Conservation (phyloP, 768 basidiomycete genomes). For the Russula vinacea region DNA sequence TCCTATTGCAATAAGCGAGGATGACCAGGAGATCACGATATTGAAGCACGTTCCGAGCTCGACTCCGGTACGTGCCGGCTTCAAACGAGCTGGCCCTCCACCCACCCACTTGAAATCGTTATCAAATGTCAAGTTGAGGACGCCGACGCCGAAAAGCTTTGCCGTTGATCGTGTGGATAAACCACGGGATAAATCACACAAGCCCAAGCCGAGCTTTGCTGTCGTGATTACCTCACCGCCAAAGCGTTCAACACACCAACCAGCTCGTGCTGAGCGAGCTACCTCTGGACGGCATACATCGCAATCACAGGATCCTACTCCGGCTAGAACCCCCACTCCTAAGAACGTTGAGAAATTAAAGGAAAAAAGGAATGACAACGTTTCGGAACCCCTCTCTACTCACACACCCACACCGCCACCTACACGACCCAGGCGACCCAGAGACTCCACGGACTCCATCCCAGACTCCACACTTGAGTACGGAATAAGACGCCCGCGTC, state of each 20-base stretch:
- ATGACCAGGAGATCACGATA: conserved; percentile 14
- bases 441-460: not conserved
- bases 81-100: not conserved
- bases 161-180: not conserved
- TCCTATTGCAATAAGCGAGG: conserved; percentile 16
- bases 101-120: not conserved
- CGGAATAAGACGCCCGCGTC: conserved; percentile 10
- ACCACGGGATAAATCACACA: not conserved
- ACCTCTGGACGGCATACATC: not conserved
- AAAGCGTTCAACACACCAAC: not conserved
- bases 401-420: not conserved
- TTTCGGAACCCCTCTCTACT: not conserved
- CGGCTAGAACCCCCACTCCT: too few species aligned
- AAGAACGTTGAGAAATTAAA: not conserved
- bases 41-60: conserved; percentile 14
- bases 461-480: not conserved
- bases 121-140: not conserved
- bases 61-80: not conserved
- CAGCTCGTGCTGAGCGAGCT: not conserved
- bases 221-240: conserved; percentile 19
- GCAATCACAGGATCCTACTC: not conserved
- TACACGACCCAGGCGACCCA: not conserved
- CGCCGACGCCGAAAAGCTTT: not conserved
- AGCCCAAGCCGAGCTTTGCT: conserved; percentile 6
- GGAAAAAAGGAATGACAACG: not conserved